Percentiles rank a stretch among this genome's conserved stretches.
Evolutionary conservation across 2,329 filamentous ascomycete species (phyloP).

Genomic region (Dothiorella sarmentorum): DNA sequence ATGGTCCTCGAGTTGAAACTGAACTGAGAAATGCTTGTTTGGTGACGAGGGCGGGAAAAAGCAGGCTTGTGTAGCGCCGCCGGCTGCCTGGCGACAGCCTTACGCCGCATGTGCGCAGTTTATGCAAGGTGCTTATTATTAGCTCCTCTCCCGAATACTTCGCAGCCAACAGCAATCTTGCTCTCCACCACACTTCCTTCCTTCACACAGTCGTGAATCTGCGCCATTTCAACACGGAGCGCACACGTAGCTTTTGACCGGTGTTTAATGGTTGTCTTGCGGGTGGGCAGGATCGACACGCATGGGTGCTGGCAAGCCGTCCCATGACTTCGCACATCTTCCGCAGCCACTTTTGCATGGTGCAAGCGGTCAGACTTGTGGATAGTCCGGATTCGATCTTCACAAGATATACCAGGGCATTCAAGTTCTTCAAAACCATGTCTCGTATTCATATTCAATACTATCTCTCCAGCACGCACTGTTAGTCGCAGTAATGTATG

Average conservation of each 20-base stretch:
- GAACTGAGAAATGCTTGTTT: neutral
- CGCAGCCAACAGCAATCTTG: too few relatives aligned
- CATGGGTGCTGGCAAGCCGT: neutral
- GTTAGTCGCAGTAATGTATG: conserved; percentile 40
- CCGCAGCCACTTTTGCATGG: neutral
- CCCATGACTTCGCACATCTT: neutral
- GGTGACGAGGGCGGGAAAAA: neutral
- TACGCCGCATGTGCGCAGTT: conserved; percentile 6
- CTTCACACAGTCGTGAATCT: too few relatives aligned
- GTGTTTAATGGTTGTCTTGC: conserved; percentile 4
- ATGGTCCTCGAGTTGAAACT: conserved; percentile 2
- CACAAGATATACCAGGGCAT: too few relatives aligned
- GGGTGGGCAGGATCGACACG: conserved; percentile 10
- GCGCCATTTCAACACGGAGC: conserved; percentile 2
- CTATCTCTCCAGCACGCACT: neutral
- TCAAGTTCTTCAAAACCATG: too few relatives aligned
- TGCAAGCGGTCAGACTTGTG: neutral
- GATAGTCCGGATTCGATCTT: neutral
- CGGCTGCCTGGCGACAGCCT: conserved; percentile 7
- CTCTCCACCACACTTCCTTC: too few relatives aligned
- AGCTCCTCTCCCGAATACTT: too few relatives aligned
- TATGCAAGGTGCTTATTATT: conserved; percentile 13
- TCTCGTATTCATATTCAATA: neutral
- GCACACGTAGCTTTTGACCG: conserved; percentile 9
- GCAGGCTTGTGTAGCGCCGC: neutral